Percentiles rank a stretch among this genome's conserved stretches.
Conservation (phyloP, 257 asterid genomes). For the Nicotiana sylvestris region DNA sequence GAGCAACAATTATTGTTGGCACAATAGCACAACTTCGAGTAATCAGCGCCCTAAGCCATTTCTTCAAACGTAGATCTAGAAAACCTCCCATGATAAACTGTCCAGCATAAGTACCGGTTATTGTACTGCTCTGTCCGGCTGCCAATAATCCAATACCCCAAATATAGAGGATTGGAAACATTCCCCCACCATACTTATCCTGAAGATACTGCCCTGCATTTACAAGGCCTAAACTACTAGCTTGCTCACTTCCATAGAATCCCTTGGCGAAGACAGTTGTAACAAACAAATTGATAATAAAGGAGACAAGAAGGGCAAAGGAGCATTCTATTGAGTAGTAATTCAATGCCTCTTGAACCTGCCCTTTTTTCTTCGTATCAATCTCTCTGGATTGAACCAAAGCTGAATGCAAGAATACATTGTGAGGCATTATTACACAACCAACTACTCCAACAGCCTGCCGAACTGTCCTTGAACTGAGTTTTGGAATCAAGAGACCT, state of each 20-base stretch:
- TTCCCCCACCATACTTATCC: slow-evolving; percentile 91
- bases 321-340: slow-evolving; percentile 85
- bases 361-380: slow-evolving; percentile 69
- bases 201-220: slow-evolving; percentile 93
- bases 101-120: slow-evolving; percentile 97
- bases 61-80: slow-evolving; percentile 80
- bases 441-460: slow-evolving; percentile 99
- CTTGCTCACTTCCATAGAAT: slow-evolving; percentile 74
- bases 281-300: slow-evolving; percentile 83
- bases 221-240: slow-evolving; percentile 73
- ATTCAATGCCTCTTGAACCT: slow-evolving; percentile 82
- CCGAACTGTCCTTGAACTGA: slow-evolving; percentile 85
- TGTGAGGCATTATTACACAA: slow-evolving; percentile 98
- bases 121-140: slow-evolving; percentile 97
- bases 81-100: slow-evolving; percentile 99
- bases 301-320: slow-evolving; percentile 77
- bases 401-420: slow-evolving; percentile 93
- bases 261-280: slow-evolving; percentile 96
- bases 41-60: slow-evolving; percentile 81
- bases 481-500: slow-evolving; percentile 86
- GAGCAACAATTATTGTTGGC: slow-evolving; percentile 88
- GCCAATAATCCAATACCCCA: slow-evolving; percentile 99
- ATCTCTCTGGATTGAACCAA: slow-evolving; percentile 87
- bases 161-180: slow-evolving; percentile 83
- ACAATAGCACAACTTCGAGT: slow-evolving; percentile 96